phyloP scores from a whole-genome alignment of 1,284 basidiomycete species.

The Cryptococcus neoformans region DNA sequence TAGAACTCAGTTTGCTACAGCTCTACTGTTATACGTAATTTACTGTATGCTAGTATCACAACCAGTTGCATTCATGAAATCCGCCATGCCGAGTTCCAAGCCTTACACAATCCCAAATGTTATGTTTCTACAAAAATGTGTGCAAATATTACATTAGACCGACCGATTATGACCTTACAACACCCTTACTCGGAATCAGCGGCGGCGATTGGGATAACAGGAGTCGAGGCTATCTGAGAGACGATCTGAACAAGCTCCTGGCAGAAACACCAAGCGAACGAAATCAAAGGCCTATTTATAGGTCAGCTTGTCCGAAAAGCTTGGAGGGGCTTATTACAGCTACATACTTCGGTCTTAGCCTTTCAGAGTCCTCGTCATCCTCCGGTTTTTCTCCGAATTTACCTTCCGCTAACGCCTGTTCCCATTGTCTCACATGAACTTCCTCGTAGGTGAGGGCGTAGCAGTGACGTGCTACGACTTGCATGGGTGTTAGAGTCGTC shows the following conservation, averaged over 20 bases:
- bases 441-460: constrained; percentile 36
- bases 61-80: too few species aligned
- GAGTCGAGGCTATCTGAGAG: background rate
- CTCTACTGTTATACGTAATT: too few species aligned
- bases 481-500: constrained; percentile 16
- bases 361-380: constrained; percentile 16
- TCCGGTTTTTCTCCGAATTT: constrained; percentile 1
- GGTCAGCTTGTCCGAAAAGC: background rate
- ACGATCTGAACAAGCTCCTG: constrained; percentile 36
- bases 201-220: too few species aligned
- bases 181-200: too few species aligned
- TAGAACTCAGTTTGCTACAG: too few species aligned
- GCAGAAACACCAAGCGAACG: constrained; percentile 45
- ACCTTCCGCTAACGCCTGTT: constrained; percentile 15
- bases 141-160: too few species aligned
- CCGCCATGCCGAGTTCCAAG: too few species aligned
- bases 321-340: background rate
- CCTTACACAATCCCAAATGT: too few species aligned
- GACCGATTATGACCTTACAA: too few species aligned
- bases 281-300: constrained; percentile 31
- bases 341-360: constrained; percentile 22
- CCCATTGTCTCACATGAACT: constrained; percentile 32
- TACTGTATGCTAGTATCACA: too few species aligned
- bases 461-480: constrained; percentile 36
- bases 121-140: too few species aligned